A percentile compares a stretch with the other conserved stretches of the same genome.
Evolutionary conservation across 2,329 filamentous ascomycete species (phyloP).

Genomic region (Coniella lustricola): DNA sequence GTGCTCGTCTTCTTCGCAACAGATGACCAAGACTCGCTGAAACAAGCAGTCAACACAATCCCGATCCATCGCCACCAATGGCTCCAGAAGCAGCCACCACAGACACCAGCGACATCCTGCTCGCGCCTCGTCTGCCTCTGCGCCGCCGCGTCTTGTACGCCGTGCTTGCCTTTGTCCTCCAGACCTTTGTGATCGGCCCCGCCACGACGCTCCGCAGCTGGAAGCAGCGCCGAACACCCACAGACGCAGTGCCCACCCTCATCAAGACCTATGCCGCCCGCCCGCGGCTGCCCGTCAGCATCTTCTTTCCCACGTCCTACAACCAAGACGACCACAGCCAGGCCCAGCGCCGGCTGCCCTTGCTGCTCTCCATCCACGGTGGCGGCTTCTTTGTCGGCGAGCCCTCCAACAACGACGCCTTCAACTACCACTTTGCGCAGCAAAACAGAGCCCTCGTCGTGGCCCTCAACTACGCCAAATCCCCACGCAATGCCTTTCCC

Average conservation of each 20-base stretch:
- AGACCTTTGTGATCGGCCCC: constrained; percentile 2
- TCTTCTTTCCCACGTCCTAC: constrained; percentile 35
- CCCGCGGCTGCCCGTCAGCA: constrained; percentile 14
- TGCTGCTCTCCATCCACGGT: constrained; percentile 45
- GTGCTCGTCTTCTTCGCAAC: no score
- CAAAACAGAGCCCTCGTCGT: constrained; percentile 37
- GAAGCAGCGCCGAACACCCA: constrained; percentile 2
- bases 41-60: no score
- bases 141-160: constrained; percentile 1
- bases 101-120: neutral
- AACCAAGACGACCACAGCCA: constrained; percentile 13
- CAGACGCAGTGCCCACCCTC: constrained; percentile 1
- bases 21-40: no score
- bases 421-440: constrained; percentile 37
- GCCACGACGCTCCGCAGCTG: constrained; percentile 3
- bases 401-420: constrained; percentile 37
- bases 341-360: constrained; percentile 26
- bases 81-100: neutral
- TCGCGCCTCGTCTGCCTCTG: neutral
- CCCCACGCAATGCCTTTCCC: constrained; percentile 38
- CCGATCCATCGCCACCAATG: neutral
- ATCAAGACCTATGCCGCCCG: constrained; percentile 10
- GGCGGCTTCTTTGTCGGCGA: constrained; percentile 41
- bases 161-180: constrained; percentile 1
- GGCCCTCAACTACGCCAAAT: constrained; percentile 42